Evolutionary conservation across 108 stramenopile species (phyloP), one percentile per base, ranked within the genome.

Genomic region (Fragilariopsis cylindrus): DNA sequence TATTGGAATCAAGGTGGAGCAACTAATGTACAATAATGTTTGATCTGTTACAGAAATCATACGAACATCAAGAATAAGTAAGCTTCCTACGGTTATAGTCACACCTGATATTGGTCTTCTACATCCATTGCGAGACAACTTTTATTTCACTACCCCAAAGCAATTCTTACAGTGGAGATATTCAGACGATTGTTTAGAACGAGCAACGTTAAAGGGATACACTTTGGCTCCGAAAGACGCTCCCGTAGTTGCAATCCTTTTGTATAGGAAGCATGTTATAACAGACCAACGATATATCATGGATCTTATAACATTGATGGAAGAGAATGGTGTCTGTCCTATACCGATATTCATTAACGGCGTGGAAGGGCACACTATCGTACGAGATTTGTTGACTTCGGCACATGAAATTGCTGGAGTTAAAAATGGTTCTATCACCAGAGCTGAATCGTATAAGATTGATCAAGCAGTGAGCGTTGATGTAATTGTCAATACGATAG

Each of bases 271-370:
- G 64, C 94, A 95, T 74, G 94, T 93, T 50, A 89, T 95, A 71
- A 92, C 94, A 30, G 78, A 80, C 48, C 91, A 92, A 80, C 72
- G 82, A 7, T 95, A 95, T 71, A 87, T 95, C 41, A 54, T 71
- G 19, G 88, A 92, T 74, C 60, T 95, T 53, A 88, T 95, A 15
- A 54, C 58, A 66, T 57, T 77, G 7, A 79, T 95, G 84, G 94
- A 95, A 75, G 47, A 62, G 11, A 66, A 87, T 48, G 92, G 92
- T 5, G 15, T 96, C 3, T 49, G 93, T 9, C 94, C 94, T n/a
- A 54, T 96, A 49, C 94, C 94, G 15, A 84, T 96, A 48, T 96
- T 96, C 57, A 96, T 96, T 65, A 96, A 96, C 71, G 94, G 94
- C 8, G 94, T 96, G 3, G 94, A 96, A 71, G 94, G 90, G 4